These are phyloP conservation scores for Tuber umbilicatum DNA, from an alignment of 495 filamentous ascomycete species.

Conservation along the genomic window DNA sequence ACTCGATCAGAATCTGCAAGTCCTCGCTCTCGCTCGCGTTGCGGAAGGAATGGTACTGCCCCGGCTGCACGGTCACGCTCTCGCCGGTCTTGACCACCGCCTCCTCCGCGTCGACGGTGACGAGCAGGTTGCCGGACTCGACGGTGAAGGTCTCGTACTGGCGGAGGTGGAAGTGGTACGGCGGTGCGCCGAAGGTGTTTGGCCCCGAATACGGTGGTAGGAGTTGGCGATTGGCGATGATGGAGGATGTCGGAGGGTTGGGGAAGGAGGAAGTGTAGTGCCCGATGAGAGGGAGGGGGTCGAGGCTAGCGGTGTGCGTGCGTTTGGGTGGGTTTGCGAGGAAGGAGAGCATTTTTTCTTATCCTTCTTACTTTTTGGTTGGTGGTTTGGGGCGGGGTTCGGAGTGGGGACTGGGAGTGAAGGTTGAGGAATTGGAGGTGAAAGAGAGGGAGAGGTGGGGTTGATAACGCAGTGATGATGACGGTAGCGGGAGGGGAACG, in stretches of 20 bases:
- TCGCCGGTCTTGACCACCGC: conserved; percentile 3
- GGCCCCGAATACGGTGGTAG: conserved; percentile 20
- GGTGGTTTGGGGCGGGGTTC: not conserved
- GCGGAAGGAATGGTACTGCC: conserved; percentile 18
- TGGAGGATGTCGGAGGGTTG: conserved; percentile 1
- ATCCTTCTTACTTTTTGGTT: not conserved
- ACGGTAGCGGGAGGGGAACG: not conserved
- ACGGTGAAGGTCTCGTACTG: conserved; percentile 14
- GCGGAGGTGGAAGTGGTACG: conserved; percentile 11
- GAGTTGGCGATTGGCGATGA: conserved; percentile 9
- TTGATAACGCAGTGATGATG: not conserved
- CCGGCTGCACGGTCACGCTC: conserved; percentile 9
- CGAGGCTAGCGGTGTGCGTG: conserved; percentile 12
- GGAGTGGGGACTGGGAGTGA: not conserved
- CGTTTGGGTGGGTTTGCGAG: conserved; percentile 16
- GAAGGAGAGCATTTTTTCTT: conserved; percentile 26
- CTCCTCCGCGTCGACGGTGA: conserved; percentile 6
- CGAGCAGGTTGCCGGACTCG: conserved; percentile 11
- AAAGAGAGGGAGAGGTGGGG: not conserved
- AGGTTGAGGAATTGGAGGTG: not conserved
- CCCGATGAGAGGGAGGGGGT: conserved; percentile 11
- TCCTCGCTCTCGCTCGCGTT: conserved; percentile 16
- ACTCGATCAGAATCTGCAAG: conserved; percentile 9
- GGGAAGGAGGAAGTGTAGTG: conserved; percentile 1
- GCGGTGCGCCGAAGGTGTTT: not conserved